These are phyloP conservation scores for Irpex sp. DNA, from an alignment of 1,284 basidiomycete genomes.

Conservation along the genomic window DNA sequence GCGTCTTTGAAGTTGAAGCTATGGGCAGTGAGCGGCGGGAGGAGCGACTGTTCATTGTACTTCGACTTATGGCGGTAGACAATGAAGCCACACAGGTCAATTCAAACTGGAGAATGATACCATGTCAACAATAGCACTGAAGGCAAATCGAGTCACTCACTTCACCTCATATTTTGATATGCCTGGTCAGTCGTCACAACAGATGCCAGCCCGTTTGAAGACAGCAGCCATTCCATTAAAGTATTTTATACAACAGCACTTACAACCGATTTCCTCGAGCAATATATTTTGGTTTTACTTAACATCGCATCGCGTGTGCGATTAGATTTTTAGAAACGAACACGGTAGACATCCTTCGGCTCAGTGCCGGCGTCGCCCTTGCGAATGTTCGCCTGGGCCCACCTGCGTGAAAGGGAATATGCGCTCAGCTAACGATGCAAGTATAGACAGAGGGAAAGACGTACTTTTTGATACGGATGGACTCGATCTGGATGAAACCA, in stretches of 20 bases:
- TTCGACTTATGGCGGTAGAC: too few species aligned
- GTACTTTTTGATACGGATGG: conserved; percentile 94
- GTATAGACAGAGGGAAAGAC: conserved; percentile 27
- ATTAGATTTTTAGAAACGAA: conserved; percentile 20
- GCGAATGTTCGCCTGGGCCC: conserved; percentile 82
- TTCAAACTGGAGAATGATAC: too few species aligned
- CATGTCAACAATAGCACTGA: neutral
- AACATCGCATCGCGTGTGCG: neutral
- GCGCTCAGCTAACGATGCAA: neutral
- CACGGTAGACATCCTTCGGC: conserved; percentile 77
- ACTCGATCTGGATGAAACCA: conserved; percentile 94
- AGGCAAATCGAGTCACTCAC: too few species aligned
- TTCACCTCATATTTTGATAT: too few species aligned
- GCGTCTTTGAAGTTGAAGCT: too few species aligned
- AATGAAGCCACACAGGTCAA: too few species aligned
- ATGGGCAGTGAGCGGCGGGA: too few species aligned
- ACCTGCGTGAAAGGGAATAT: conserved; percentile 38
- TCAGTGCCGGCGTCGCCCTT: conserved; percentile 78
- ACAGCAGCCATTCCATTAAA: neutral
- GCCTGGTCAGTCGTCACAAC: neutral
- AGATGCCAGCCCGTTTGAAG: neutral
- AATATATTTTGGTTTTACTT: neutral
- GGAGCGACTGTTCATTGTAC: too few species aligned
- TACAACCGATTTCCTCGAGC: neutral
- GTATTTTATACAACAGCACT: conserved; percentile 1